Evolutionary conservation across 805 yeast genomes (phyloP).

Genomic region (Starmerella sirachaensis): DNA sequence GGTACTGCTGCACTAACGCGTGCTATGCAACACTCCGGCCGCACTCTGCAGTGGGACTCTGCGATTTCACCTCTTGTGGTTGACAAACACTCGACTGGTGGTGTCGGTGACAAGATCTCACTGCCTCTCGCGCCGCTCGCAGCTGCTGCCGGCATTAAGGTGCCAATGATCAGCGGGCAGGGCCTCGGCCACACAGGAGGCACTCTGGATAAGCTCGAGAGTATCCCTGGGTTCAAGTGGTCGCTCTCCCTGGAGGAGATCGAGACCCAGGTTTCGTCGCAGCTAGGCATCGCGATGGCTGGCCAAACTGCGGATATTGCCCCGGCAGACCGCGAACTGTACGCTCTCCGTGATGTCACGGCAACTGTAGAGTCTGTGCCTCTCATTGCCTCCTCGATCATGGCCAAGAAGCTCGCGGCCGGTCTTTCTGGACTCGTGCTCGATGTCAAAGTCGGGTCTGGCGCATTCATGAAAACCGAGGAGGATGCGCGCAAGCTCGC

Average conservation of each 20-base stretch:
- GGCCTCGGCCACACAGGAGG: slow-evolving; percentile 8
- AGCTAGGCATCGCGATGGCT: slow-evolving; percentile 2
- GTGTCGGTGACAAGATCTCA: slow-evolving; percentile 7
- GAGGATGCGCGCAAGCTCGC: not conserved
- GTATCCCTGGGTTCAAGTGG: not conserved
- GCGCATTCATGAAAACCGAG: slow-evolving; percentile 4
- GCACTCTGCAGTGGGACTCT: not conserved
- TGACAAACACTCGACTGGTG: slow-evolving; percentile 10
- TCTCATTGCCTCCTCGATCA: slow-evolving; percentile 4
- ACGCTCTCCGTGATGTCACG: slow-evolving; percentile 5
- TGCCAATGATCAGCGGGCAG: slow-evolving; percentile 7
- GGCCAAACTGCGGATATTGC: slow-evolving; percentile 1
- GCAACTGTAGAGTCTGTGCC: slow-evolving; percentile 3
- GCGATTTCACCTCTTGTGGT: not conserved
- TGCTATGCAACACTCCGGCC: slow-evolving; percentile 5
- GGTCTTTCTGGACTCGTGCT: slow-evolving; percentile 4
- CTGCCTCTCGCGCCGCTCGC: slow-evolving; percentile 4
- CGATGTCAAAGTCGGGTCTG: slow-evolving; percentile 6
- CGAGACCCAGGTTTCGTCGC: not conserved
- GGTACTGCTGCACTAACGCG: not conserved
- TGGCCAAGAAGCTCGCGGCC: slow-evolving; percentile 4
- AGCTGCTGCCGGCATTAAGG: slow-evolving; percentile 3
- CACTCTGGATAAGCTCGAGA: slow-evolving; percentile 6
- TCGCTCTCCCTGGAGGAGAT: not conserved
- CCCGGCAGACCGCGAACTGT: slow-evolving; percentile 3